Conservation (phyloP, 2,329 filamentous ascomycete genomes). For the Pseudogymnoascus verrucosus region DNA sequence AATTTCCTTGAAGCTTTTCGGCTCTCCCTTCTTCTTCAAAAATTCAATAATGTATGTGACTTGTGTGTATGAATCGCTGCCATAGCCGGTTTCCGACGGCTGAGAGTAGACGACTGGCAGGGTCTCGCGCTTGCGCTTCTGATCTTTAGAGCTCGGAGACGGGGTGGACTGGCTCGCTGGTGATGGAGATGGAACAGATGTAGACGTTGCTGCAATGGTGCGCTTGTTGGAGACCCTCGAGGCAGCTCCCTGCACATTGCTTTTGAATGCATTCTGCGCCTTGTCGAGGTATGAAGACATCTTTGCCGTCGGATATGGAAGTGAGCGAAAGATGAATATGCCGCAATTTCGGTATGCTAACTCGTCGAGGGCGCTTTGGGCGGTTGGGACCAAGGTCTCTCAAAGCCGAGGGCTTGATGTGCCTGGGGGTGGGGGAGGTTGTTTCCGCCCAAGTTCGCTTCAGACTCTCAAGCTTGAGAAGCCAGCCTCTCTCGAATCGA, state of each 20-base stretch:
- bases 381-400: neutral
- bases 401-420: neutral
- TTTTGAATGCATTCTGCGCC: conserved; percentile 55
- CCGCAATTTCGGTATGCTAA: neutral
- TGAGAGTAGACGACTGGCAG: conserved; percentile 62
- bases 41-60: conserved; percentile 81
- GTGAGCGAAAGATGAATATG: neutral
- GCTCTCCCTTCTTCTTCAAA: conserved; percentile 62
- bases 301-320: conserved; percentile 20
- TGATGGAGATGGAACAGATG: conserved; percentile 55
- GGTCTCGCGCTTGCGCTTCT: conserved; percentile 48
- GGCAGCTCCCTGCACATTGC: conserved; percentile 54
- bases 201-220: conserved; percentile 40
- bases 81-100: conserved; percentile 66
- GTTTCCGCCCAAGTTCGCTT: neutral
- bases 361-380: neutral
- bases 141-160: conserved; percentile 38
- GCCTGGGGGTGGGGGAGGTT: neutral
- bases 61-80: conserved; percentile 76
- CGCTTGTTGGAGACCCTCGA: conserved; percentile 49
- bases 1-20: conserved; percentile 67
- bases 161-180: conserved; percentile 47
- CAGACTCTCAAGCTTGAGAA: neutral
- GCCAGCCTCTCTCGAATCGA: neutral
- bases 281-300: conserved; percentile 59